These are phyloP conservation scores for Leccinellum luteum DNA, from an alignment of 768 basidiomycete genomes.

Conservation along the genomic window DNA sequence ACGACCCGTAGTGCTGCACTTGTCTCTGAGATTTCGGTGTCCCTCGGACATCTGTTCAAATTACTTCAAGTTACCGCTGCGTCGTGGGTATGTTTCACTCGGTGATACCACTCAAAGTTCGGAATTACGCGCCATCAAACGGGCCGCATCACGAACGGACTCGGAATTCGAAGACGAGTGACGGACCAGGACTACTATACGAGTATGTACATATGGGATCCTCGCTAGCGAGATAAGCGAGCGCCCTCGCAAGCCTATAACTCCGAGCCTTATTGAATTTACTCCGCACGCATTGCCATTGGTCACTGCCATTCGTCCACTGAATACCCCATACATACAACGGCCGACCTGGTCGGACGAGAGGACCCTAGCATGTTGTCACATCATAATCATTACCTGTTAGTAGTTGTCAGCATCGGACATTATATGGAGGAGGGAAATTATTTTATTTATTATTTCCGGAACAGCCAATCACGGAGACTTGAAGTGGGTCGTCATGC, in stretches of 20 bases:
- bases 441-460: background rate
- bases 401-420: background rate
- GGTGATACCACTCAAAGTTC: background rate
- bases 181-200: background rate
- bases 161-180: background rate
- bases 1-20: too few species aligned
- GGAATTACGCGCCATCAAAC: background rate
- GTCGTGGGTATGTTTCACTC: background rate
- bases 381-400: background rate
- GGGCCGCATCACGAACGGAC: background rate
- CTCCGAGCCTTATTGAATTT: background rate
- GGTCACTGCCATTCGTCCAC: background rate
- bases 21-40: background rate
- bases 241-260: background rate
- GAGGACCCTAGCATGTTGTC: background rate
- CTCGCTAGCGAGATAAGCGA: background rate
- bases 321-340: background rate
- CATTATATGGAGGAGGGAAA: background rate
- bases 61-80: background rate
- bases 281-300: background rate
- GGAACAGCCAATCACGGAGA: background rate
- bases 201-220: too few species aligned
- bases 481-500: background rate
- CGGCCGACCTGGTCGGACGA: background rate
- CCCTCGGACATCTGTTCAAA: background rate